Evolutionary conservation across 176 grass and related monocot species (phyloP), one percentile per base, ranked within the genome.

Genomic region (Oryza longistaminata): DNA sequence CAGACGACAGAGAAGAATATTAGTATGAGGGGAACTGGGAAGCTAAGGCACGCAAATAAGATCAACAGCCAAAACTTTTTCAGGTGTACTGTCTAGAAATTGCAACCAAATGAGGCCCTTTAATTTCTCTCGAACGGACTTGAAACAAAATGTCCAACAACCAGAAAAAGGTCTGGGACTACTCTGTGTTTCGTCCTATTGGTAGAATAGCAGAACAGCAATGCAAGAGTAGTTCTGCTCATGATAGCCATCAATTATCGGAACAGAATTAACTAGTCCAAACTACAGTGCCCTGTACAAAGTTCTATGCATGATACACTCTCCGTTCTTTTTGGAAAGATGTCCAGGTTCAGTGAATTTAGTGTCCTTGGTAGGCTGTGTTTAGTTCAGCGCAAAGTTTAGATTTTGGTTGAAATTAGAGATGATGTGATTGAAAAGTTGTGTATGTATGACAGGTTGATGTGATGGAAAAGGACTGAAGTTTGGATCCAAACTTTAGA

Each of bases 301-400:
- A 40, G 7, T 58, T 58, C 53, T 71, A 15, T 34, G 26, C 26
- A 9, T 12, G 17, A 6, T 14, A 26, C 48, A 58, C 19, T 9
- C 19, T 62, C 58, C 35, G 10, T 70, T 70, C 14, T 69, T 9
- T 2, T 16, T 13, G 74, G 48, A 70, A 9, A 77, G 1, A 16
- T 5, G 75, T 79, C 75, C 29, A 24, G 50, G 66, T 85, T 78
- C 75, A 24, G 70, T 78, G 83, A 44, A 85, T 27, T 42, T 53
- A 40, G 13, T 42, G 2, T 1, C 2, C 12, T 34, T 24, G 11
- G 19, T 25, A n/a, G n/a, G n/a, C n/a, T n/a, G n/a, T n/a, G n/a
- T n/a, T n/a, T n/a, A n/a, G n/a, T n/a, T n/a, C n/a, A n/a, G n/a
- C n/a, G n/a, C n/a, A n/a, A n/a, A n/a, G n/a, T n/a, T n/a, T n/a